Evolutionary conservation across 768 basidiomycete genomes (phyloP).

Genomic region (Exsudoporus frostii): DNA sequence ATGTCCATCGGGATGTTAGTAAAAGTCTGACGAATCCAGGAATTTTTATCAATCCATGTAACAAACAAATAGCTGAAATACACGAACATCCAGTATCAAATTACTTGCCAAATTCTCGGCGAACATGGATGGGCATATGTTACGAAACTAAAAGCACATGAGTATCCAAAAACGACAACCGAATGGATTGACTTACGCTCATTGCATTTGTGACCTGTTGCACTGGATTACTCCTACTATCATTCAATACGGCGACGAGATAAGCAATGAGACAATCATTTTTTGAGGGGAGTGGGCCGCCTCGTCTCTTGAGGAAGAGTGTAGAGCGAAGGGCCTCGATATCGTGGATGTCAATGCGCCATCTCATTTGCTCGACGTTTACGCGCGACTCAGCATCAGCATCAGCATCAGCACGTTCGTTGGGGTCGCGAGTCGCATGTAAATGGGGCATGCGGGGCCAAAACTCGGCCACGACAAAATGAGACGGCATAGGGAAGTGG

Average conservation of each 20-base stretch:
- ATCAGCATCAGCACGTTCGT: conserved; percentile 10
- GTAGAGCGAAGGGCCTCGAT: conserved; percentile 6
- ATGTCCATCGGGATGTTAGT: conserved; percentile 13
- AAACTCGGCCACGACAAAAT: conserved; percentile 11
- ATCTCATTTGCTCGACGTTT: conserved; percentile 4
- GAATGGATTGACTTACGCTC: conserved; percentile 17
- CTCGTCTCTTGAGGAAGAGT: not conserved
- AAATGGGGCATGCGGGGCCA: conserved; percentile 20
- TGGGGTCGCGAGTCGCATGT: conserved; percentile 1
- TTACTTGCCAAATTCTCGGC: conserved; percentile 14
- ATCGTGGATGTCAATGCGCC: conserved; percentile 1
- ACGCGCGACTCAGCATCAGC: conserved; percentile 5
- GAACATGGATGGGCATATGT: conserved; percentile 7
- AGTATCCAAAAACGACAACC: not conserved
- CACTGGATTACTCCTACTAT: conserved; percentile 3
- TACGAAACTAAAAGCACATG: conserved; percentile 14
- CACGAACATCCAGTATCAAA: conserved; percentile 16
- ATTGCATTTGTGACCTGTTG: conserved; percentile 20
- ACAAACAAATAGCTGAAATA: not conserved
- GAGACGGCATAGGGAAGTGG: conserved; percentile 6
- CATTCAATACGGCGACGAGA: conserved; percentile 21
- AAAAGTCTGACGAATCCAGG: not conserved
- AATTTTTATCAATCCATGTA: not conserved
- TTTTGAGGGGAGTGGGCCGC: conserved; percentile 4
- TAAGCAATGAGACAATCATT: conserved; percentile 33